Conservation (phyloP, 2,329 filamentous ascomycete genomes). For the Periconia sp. region DNA sequence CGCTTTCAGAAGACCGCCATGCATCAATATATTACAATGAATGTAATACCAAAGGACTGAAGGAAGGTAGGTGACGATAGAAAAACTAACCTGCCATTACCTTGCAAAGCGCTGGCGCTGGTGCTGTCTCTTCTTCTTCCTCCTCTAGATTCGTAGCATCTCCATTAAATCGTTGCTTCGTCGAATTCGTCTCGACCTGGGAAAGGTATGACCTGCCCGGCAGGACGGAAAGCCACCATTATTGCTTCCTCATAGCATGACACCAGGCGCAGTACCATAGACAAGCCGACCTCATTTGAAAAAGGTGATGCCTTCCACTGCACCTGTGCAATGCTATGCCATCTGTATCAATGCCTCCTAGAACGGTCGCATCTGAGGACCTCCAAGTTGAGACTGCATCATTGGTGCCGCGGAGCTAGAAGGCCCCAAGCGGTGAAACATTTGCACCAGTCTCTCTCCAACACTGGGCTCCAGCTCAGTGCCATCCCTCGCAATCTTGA, state of each 20-base stretch:
- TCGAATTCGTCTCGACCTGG: slow-evolving; percentile 12
- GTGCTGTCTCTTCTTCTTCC: slow-evolving; percentile 6
- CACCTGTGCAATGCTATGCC: not conserved
- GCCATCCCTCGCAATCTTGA: slow-evolving; percentile 94
- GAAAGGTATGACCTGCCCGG: slow-evolving; percentile 17
- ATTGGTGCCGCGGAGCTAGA: slow-evolving; percentile 24
- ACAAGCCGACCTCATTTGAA: not conserved
- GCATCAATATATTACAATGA: slow-evolving; percentile 18
- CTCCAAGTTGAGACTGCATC: slow-evolving; percentile 26
- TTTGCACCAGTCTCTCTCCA: slow-evolving; percentile 74
- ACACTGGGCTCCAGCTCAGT: slow-evolving; percentile 88
- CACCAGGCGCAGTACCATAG: not conserved
- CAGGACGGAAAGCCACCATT: slow-evolving; percentile 10
- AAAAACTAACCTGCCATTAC: not conserved
- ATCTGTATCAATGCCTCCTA: slow-evolving; percentile 10
- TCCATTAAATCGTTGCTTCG: slow-evolving; percentile 20
- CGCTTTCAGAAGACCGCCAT: slow-evolving; percentile 9
- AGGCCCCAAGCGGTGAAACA: slow-evolving; percentile 66
- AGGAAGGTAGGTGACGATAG: not conserved
- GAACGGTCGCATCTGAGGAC: slow-evolving; percentile 33
- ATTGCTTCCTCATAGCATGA: not conserved
- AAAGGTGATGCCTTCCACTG: not conserved
- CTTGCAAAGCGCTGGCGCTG: slow-evolving; percentile 7
- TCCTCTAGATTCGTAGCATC: slow-evolving; percentile 12
- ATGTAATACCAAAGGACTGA: slow-evolving; percentile 4